Base-by-base conservation (phyloP, 139 green algal species). In the Microglena sp. region DNA sequence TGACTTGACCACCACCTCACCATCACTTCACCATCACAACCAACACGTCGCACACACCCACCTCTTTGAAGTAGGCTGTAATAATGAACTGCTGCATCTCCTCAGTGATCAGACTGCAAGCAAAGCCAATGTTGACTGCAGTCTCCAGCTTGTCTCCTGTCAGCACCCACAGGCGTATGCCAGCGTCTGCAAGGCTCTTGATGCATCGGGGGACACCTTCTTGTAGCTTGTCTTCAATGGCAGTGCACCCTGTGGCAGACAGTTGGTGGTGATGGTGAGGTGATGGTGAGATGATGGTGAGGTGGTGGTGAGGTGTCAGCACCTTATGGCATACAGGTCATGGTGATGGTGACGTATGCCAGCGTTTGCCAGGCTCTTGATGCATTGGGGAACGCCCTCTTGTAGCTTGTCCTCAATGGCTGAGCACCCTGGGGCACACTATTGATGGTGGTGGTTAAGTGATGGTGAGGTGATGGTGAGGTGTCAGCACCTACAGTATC, bases 351-450 rank as follows among this genome's bases (percentile, higher is more conserved):
- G 86, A 85, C 72, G 86, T 60, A 99, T 96, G 72, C 86, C 86
- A 0, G 85, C 93, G 18, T 84, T 44, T 30, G 86, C 78, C 66
- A 99, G 78, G 31, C 80, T 82, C 60, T 84, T 78, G 65, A 99
- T 98, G 68, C 81, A 89, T 34, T 82, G 61, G 11, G 93, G 93
- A 61, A 99, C 93, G 15, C 94, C 93, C 30, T 95, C 88, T 77
- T 95, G 87, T 58, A 99, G 87, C 83, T 99, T 98, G 81, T 98
- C 93, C 80, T 99, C 93, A 59, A 99, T 99, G 45, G 93, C 93
- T 11, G 92, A 98, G 53, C 89, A 89, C 29, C 92, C 92, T n/a
- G n/a, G n/a, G n/a, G n/a, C n/a, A n/a, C n/a, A n/a, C n/a, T n/a
- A n/a, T n/a, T n/a, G n/a, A n/a, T n/a, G n/a, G n/a, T n/a, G n/a